Evolutionary conservation across 306 rosid genomes (phyloP).

Genomic region (Cicer cuneatum): DNA sequence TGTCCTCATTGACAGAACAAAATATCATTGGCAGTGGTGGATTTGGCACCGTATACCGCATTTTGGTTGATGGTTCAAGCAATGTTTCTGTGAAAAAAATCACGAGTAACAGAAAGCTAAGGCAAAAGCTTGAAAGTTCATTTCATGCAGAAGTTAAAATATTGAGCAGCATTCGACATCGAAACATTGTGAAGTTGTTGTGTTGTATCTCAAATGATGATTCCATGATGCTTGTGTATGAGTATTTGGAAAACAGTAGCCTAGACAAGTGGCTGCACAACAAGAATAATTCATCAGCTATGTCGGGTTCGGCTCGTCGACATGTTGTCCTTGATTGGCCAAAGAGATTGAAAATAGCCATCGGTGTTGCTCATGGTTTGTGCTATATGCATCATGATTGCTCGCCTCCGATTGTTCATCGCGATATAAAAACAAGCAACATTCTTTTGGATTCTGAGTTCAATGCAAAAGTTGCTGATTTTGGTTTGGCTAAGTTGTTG

Average conservation of each 20-base stretch:
- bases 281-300: conserved; percentile 41
- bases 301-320: conserved; percentile 33
- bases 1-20: conserved; percentile 54
- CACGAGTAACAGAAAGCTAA: conserved; percentile 56
- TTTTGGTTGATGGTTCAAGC: conserved; percentile 47
- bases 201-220: conserved; percentile 66
- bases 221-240: conserved; percentile 76
- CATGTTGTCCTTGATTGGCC: conserved; percentile 60
- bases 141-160: conserved; percentile 74
- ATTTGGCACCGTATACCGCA: conserved; percentile 73
- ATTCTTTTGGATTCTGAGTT: conserved; percentile 73
- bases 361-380: conserved; percentile 78
- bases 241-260: conserved; percentile 68
- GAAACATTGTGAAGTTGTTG: conserved; percentile 77
- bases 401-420: conserved; percentile 65
- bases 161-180: conserved; percentile 71
- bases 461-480: conserved; percentile 84
- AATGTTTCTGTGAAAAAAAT: conserved; percentile 75
- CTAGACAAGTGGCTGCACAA: conserved; percentile 72
- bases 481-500: conserved; percentile 77
- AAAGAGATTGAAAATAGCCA: conserved; percentile 66
- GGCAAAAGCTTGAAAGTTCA: conserved; percentile 62
- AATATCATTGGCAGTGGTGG: conserved; percentile 80
- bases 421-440: conserved; percentile 84
- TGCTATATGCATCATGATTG: conserved; percentile 84